Evolutionary conservation across 129 eudicot genomes (phyloP).

Genomic region (Chrysanthemum makinoi): DNA sequence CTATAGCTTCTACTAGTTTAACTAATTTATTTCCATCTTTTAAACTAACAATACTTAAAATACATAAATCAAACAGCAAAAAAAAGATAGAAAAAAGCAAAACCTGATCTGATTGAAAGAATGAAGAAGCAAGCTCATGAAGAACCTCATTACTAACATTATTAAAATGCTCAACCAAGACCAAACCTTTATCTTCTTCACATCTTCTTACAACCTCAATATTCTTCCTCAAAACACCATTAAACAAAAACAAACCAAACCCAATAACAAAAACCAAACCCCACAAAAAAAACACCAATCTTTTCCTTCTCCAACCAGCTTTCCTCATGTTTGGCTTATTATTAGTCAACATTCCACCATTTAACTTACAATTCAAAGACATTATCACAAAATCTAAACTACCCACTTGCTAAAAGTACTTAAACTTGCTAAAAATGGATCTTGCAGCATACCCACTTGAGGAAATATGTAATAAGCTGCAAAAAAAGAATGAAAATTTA

Average conservation of each 20-base stretch:
- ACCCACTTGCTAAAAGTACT: constrained; percentile 45
- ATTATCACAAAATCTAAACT: constrained; percentile 37
- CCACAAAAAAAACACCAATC: constrained; percentile 29
- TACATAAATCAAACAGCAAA: constrained; percentile 17
- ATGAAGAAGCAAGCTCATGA: constrained; percentile 42
- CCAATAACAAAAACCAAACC: constrained; percentile 37
- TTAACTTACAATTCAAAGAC: constrained; percentile 58
- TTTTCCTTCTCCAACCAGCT: constrained; percentile 45
- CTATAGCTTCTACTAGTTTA: not conserved
- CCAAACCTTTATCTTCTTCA: constrained; percentile 32
- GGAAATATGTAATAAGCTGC: constrained; percentile 17
- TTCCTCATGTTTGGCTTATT: constrained; percentile 40
- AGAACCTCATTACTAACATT: constrained; percentile 53
- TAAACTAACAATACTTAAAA: not conserved
- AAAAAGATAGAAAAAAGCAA: constrained; percentile 5
- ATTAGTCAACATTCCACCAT: constrained; percentile 37
- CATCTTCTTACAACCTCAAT: constrained; percentile 22
- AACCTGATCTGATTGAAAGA: constrained; percentile 54
- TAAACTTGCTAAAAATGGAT: not conserved
- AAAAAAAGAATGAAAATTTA: constrained; percentile 29
- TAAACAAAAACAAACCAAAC: constrained; percentile 41
- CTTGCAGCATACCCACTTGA: too few relatives aligned
- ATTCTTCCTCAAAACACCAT: constrained; percentile 27
- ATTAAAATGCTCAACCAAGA: constrained; percentile 48
- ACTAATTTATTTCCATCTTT: not conserved